Evolutionary conservation across 768 basidiomycete species (phyloP).

Genomic region (Pleurotus platypus): DNA sequence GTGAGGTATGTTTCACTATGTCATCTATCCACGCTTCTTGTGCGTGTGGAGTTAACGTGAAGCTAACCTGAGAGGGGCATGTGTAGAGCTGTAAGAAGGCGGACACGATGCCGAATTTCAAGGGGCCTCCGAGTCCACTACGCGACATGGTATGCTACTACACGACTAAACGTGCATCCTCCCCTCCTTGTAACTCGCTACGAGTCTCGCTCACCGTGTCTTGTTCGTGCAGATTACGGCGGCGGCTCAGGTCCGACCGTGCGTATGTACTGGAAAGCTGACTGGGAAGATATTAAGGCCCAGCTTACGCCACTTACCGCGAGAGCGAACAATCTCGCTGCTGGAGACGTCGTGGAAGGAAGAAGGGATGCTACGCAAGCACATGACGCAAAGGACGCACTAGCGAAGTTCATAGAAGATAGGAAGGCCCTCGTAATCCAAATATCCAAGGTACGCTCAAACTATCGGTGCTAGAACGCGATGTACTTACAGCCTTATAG

Average conservation of each 20-base stretch:
- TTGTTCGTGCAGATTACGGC: not conserved
- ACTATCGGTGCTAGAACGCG: not conserved
- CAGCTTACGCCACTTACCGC: not conserved
- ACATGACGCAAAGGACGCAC: not conserved
- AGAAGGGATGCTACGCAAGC: not conserved
- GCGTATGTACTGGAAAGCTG: not conserved
- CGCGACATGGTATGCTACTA: not conserved
- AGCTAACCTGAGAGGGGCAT: no score
- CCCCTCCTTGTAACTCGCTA: no score
- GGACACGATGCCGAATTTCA: not conserved
- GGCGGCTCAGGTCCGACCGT: not conserved
- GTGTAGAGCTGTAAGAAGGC: not conserved
- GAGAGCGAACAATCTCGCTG: no score
- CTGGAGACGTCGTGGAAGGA: no score
- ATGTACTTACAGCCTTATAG: not conserved
- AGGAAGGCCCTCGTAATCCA: not conserved
- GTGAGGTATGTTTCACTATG: conserved; percentile 11
- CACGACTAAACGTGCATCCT: not conserved
- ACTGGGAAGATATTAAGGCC: not conserved
- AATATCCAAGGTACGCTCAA: not conserved
- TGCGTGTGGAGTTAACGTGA: no score
- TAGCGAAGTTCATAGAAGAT: not conserved
- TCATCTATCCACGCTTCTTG: no score
- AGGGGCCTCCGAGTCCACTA: not conserved
- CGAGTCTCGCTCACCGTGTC: no score